Base-by-base conservation (phyloP, 2,329 filamentous ascomycete genomes). In the Aspergillus neotritici region DNA sequence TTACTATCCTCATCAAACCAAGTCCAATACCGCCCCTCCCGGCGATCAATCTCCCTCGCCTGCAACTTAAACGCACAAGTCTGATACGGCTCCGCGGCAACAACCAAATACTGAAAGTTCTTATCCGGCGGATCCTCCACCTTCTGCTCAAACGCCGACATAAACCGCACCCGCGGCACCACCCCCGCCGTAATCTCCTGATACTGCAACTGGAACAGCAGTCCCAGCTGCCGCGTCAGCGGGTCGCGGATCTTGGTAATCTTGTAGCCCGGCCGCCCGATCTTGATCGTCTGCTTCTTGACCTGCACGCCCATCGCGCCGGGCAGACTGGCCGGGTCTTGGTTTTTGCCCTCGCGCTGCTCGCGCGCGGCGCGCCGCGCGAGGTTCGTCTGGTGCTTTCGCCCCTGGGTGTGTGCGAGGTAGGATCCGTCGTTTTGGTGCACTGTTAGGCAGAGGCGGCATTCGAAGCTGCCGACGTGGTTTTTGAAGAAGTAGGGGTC, bases 401-500 rank as follows among this genome's bases (percentile, higher is more conserved):
- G 88, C 46, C 93, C 93, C 71, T 98, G 93, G 3, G 93, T 98
- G 71, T 98, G 93, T 1, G 93, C 93, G 54, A 98, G 88, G 70
- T 98, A 98, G 37, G 90, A 96, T 51, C 93, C 93, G 73, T 98
- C 93, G 67, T 98, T 98, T 63, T 98, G 93, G 76, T 98, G 93
- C 4, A 97, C 91, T 0, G 93, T 98, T 17, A 98, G 76, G 63
- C 93, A 98, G 32, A 98, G 84, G 25, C 93, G 87, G 68, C 93
- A 98, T 70, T 98, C 93, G 70, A 96, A 98, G 62, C 86, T 93
- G 62, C 93, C 93, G 59, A 97, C 87, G 70, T 98, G 91, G 76
- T 98, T 98, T 69, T 94, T 94, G 83, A 98, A 98, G 76, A 97
- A 96, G 79, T 97, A 98, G 0, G 93, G 93, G 72, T 98, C 93